Conservation (phyloP, 345 rosid species). For the Euphorbia lathyris region DNA sequence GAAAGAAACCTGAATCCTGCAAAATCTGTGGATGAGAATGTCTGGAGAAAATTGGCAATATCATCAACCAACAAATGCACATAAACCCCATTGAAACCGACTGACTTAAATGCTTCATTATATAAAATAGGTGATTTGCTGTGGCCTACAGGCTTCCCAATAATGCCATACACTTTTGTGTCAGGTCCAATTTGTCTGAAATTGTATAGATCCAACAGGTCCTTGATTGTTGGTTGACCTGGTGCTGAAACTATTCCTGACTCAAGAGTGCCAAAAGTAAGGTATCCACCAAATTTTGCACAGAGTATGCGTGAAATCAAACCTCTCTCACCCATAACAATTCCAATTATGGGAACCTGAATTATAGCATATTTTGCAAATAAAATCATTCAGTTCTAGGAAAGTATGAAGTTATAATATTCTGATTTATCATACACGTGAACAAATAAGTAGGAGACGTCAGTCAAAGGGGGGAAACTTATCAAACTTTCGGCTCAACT, state of each 20-base stretch:
- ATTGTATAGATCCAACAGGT: conserved; percentile 72
- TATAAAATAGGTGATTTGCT: conserved; percentile 88
- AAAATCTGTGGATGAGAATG: conserved; percentile 81
- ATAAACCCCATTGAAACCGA: conserved; percentile 69
- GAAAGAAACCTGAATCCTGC: conserved; percentile 78
- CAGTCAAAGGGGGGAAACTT: neutral
- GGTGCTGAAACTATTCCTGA: conserved; percentile 80
- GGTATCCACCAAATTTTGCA: conserved; percentile 86
- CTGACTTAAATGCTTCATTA: conserved; percentile 87
- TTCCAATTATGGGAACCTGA: conserved; percentile 84
- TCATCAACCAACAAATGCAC: conserved; percentile 81
- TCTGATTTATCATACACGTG: neutral
- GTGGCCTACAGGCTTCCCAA: conserved; percentile 92
- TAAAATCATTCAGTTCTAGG: neutral
- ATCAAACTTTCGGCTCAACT: neutral
- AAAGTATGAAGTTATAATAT: conserved; percentile 3
- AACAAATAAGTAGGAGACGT: neutral
- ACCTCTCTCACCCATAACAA: conserved; percentile 95
- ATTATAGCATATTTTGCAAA: conserved; percentile 6
- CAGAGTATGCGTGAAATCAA: conserved; percentile 85
- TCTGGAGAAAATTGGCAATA: conserved; percentile 58
- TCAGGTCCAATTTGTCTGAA: conserved; percentile 81
- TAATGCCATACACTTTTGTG: conserved; percentile 80
- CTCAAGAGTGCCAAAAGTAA: conserved; percentile 87
- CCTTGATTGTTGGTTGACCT: conserved; percentile 85